phyloP scores from a whole-genome alignment of 2,329 filamentous ascomycete genomes.

The Truncatella angustata region DNA sequence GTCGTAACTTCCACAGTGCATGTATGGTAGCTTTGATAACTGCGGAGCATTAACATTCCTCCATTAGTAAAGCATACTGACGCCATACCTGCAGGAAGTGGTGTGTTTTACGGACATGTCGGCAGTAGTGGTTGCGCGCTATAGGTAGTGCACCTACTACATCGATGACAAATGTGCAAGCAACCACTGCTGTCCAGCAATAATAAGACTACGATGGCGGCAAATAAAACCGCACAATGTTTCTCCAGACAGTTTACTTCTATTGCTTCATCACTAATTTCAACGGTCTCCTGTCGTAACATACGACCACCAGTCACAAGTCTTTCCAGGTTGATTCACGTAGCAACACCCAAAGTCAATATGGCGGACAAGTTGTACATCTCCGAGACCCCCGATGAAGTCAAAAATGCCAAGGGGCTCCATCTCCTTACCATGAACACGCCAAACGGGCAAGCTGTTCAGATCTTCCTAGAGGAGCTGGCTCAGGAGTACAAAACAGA shows the following conservation, averaged over 20 bases:
- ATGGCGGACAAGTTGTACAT: conserved; percentile 22
- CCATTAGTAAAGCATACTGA: too few relatives aligned
- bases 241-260: not conserved
- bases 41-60: too few relatives aligned
- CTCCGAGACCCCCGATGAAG: conserved; percentile 20
- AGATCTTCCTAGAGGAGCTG: conserved; percentile 42
- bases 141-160: not conserved
- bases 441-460: conserved; percentile 21
- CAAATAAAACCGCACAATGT: not conserved
- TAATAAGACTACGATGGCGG: not conserved
- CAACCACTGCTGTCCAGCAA: not conserved
- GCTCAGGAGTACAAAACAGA: conserved; percentile 46
- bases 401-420: conserved; percentile 19
- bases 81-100: not conserved
- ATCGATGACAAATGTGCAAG: conserved; percentile 1
- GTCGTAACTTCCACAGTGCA: too few relatives aligned
- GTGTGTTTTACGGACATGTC: not conserved
- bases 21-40: too few relatives aligned
- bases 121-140: not conserved
- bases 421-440: conserved; percentile 24
- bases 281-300: not conserved
- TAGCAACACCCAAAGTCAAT: not conserved
- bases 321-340: not conserved
- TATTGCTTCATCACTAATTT: not conserved
- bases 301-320: not conserved